phyloP scores from a whole-genome alignment of 202 grass and related monocot genomes.

The Schoenoplectus triqueter region DNA sequence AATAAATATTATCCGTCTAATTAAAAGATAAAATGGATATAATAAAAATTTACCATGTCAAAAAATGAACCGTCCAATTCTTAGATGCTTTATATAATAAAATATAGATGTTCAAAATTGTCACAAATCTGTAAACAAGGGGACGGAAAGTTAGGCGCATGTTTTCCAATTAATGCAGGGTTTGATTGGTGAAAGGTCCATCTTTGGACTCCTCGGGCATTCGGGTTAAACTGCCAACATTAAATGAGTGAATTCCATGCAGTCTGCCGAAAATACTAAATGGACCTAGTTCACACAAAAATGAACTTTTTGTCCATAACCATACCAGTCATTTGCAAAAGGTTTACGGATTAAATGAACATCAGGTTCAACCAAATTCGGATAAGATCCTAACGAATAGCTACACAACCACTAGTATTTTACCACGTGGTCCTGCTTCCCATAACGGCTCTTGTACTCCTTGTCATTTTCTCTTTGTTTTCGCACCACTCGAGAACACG shows the following conservation, averaged over 20 bases:
- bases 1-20: too few relatives aligned
- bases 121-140: too few relatives aligned
- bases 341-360: background rate
- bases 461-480: background rate
- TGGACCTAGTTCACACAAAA: background rate
- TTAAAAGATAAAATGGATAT: too few relatives aligned
- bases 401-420: slow-evolving; percentile 30
- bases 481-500: background rate
- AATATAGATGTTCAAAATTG: too few relatives aligned
- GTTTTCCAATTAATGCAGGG: slow-evolving; percentile 28
- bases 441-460: slow-evolving; percentile 2
- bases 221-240: background rate
- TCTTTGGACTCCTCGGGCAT: background rate
- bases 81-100: too few relatives aligned
- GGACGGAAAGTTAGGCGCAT: background rate
- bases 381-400: slow-evolving; percentile 25
- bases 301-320: background rate
- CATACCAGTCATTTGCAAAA: background rate
- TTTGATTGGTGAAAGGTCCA: background rate
- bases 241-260: background rate
- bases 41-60: too few relatives aligned
- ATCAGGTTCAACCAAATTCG: background rate
- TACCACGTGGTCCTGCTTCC: slow-evolving; percentile 32
- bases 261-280: background rate
- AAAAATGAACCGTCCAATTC: too few relatives aligned